Evolutionary conservation across 768 basidiomycete genomes (phyloP).

Genomic region (Royoungia palumana): DNA sequence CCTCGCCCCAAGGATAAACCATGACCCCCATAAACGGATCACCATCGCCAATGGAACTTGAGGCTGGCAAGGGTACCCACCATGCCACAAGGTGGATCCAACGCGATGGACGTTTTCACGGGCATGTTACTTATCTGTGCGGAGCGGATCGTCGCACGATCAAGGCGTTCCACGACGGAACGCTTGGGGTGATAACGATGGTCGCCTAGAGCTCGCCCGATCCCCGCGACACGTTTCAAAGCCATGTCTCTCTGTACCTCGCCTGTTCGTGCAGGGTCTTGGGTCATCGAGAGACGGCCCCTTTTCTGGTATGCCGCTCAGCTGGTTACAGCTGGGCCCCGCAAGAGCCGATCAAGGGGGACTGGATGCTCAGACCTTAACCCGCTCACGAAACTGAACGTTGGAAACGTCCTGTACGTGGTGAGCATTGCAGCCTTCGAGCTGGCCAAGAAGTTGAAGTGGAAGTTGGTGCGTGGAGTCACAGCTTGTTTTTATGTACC

Average conservation of each 20-base stretch:
- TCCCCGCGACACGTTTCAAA: conserved; percentile 57
- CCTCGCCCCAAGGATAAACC: too few relatives aligned
- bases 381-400: conserved; percentile 59
- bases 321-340: conserved; percentile 53
- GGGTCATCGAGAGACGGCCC: conserved; percentile 31
- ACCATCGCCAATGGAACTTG: too few relatives aligned
- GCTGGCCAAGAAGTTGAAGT: conserved; percentile 28
- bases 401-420: conserved; percentile 41
- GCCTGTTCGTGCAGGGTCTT: conserved; percentile 40
- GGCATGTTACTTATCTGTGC: too few relatives aligned
- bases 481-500: too few relatives aligned
- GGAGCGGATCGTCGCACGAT: neutral
- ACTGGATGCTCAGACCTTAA: conserved; percentile 75
- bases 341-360: conserved; percentile 62
- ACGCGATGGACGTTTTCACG: too few relatives aligned
- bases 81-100: too few relatives aligned
- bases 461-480: too few relatives aligned
- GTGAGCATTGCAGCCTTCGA: conserved; percentile 67
- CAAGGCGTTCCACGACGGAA: conserved; percentile 13
- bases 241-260: conserved; percentile 11
- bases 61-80: too few relatives aligned
- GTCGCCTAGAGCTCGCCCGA: conserved; percentile 31
- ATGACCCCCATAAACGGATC: too few relatives aligned
- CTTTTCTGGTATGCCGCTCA: conserved; percentile 69
- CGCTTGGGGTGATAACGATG: conserved; percentile 16